phyloP scores from a whole-genome alignment of 768 basidiomycete species.

The Termitomyces sp. region DNA sequence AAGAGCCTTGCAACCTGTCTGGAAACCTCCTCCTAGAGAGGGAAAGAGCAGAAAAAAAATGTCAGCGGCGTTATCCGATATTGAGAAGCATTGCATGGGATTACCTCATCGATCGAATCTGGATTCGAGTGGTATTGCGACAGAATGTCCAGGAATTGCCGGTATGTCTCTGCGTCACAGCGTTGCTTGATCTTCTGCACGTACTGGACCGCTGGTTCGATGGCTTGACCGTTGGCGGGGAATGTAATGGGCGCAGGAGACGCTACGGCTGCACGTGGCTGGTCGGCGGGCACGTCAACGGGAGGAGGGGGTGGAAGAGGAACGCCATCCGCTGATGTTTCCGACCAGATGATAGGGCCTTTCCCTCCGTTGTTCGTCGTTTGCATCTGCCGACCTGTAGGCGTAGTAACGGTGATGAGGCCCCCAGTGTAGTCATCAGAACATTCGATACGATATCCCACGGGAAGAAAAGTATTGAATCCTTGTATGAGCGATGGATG shows the following conservation, averaged over 20 bases:
- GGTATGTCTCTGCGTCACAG: conserved; percentile 87
- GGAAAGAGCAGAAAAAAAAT: neutral
- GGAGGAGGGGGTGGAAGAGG: conserved; percentile 11
- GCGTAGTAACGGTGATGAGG: conserved; percentile 77
- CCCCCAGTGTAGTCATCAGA: conserved; percentile 63
- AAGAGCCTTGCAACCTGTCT: conserved; percentile 68
- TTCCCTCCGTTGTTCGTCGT: conserved; percentile 48
- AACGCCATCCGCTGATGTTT: conserved; percentile 21
- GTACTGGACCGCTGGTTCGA: conserved; percentile 86
- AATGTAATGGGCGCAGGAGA: conserved; percentile 36
- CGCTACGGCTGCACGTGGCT: conserved; percentile 13
- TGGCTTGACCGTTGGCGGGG: conserved; percentile 43
- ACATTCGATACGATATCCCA: conserved; percentile 91
- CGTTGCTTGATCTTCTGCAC: conserved; percentile 96
- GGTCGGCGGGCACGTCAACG: neutral
- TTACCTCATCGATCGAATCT: conserved; percentile 60
- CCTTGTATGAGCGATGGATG: conserved; percentile 92
- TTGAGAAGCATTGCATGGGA: conserved; percentile 13
- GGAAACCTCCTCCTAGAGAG: conserved; percentile 60
- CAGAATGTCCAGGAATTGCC: conserved; percentile 75
- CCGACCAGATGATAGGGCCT: conserved; percentile 38
- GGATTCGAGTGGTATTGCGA: conserved; percentile 61
- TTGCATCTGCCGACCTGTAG: conserved; percentile 62
- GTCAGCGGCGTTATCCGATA: conserved; percentile 17
- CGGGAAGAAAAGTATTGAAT: conserved; percentile 96